Evolutionary conservation across 2,329 filamentous ascomycete species (phyloP), one percentile per base, ranked within the genome.

Genomic region (Curvularia sp.): DNA sequence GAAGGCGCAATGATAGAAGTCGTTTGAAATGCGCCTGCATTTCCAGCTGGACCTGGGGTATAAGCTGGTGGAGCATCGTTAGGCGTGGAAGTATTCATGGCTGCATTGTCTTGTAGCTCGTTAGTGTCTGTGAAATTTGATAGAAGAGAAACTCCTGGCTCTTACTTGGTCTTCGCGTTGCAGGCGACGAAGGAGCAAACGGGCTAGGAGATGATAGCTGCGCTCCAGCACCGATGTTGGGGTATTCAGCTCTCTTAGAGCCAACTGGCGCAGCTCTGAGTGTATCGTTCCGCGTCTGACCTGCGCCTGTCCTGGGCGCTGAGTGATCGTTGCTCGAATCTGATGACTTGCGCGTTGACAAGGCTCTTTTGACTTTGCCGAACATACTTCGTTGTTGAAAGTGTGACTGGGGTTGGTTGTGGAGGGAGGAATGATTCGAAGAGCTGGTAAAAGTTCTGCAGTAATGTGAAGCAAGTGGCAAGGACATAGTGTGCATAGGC

Each of bases 21-120:
- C 22, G 58, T 18, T 41, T 26, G 30, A 33, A 58, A 6, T 38
- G 60, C 35, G 8, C 44, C 42, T 20, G 57, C 43, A 22, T 56
- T 55, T 3, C 57, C 15, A 18, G 49, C 57, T 46, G 70, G 62
- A 22, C 70, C 72, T 38, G 75, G 74, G 10, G 76, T 75, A 53
- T 82, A 80, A 6, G 79, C 71, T 46, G 79, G 77, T 49, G 81
- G 77, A 13, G 78, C 74, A 47, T 82, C 81, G 30, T 66, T 53
- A 60, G 71, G 58, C 57, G 58, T 64, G 49, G 69, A 69, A 7
- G 68, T 62, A 48, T 74, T 73, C 62, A 70, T 71, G 47, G 49
- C 69, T 42, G 72, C 43, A 31, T 63, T 65, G 42, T 67, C 75
- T 77, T 43, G 18, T 43, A 24, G 39, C 24, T 38, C 20, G 53